Percentiles rank a stretch among this genome's conserved stretches.
These are phyloP conservation scores for Lepidium africanum DNA, from an alignment of 345 rosid species.

Conservation along the genomic window DNA sequence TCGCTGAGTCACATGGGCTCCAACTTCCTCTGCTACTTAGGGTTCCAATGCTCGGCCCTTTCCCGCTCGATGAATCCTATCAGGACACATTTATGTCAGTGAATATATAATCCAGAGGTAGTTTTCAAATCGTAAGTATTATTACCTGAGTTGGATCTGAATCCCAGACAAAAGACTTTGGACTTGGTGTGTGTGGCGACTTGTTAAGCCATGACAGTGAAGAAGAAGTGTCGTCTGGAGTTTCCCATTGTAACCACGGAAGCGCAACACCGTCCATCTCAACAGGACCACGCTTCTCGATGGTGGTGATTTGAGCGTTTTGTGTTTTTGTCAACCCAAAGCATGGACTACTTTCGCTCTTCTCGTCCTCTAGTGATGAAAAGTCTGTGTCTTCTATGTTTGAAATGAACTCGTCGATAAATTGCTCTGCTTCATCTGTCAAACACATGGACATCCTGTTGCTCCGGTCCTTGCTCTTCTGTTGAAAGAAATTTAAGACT, in stretches of 20 bases:
- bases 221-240: conserved; percentile 53
- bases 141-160: conserved; percentile 29
- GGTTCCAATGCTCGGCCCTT: conserved; percentile 34
- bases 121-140: not conserved
- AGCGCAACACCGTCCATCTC: conserved; percentile 86
- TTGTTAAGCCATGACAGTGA: conserved; percentile 30
- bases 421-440: conserved; percentile 86
- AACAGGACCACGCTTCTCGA: conserved; percentile 32
- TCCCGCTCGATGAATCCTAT: conserved; percentile 39
- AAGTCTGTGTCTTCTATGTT: conserved; percentile 92
- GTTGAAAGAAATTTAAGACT: not conserved
- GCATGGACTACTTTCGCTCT: conserved; percentile 82
- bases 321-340: conserved; percentile 49
- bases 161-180: conserved; percentile 31
- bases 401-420: conserved; percentile 77
- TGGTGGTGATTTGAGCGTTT: conserved; percentile 32
- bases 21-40: conserved; percentile 81
- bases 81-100: not conserved
- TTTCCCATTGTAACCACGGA: conserved; percentile 97
- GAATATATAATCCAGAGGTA: not conserved
- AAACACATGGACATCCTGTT: conserved; percentile 62
- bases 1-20: conserved; percentile 42
- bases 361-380: conserved; percentile 88
- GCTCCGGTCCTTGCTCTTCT: conserved; percentile 70
- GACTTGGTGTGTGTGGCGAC: conserved; percentile 21